phyloP scores from a whole-genome alignment of 2,329 filamentous ascomycete genomes.

The Helicocarpus griseus region DNA sequence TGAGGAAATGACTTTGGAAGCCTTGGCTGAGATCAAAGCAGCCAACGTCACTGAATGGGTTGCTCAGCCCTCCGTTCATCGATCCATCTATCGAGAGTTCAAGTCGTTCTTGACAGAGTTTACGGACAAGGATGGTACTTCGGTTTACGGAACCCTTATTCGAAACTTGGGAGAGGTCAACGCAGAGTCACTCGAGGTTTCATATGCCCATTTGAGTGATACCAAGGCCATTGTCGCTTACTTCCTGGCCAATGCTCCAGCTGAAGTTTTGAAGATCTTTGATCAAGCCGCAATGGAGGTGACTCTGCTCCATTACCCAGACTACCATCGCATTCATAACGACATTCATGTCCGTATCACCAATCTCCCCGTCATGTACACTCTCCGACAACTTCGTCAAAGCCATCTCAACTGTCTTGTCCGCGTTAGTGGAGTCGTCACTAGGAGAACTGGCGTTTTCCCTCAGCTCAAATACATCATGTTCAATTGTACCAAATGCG shows the following conservation, averaged over 20 bases:
- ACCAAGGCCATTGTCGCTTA: slow-evolving; percentile 91
- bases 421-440: slow-evolving; percentile 89
- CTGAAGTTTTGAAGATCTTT: slow-evolving; percentile 93
- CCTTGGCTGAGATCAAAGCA: slow-evolving; percentile 85
- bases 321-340: slow-evolving; percentile 94
- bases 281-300: slow-evolving; percentile 96
- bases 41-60: slow-evolving; percentile 94
- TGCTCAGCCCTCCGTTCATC: slow-evolving; percentile 75
- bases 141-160: slow-evolving; percentile 90
- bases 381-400: slow-evolving; percentile 86
- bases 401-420: slow-evolving; percentile 93
- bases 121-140: slow-evolving; percentile 77
- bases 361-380: slow-evolving; percentile 89
- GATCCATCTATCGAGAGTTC: slow-evolving; percentile 92
- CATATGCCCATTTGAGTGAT: slow-evolving; percentile 81
- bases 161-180: slow-evolving; percentile 95
- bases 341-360: slow-evolving; percentile 97
- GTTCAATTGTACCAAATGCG: slow-evolving; percentile 92
- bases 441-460: slow-evolving; percentile 86
- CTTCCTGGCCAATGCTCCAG: slow-evolving; percentile 88
- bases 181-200: slow-evolving; percentile 90
- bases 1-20: slow-evolving; percentile 86
- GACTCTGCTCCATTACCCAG: slow-evolving; percentile 88
- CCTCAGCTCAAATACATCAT: slow-evolving; percentile 98
- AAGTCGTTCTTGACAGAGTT: slow-evolving; percentile 95